phyloP scores from a whole-genome alignment of 2,329 filamentous ascomycete species.

The Sordariomycetes sp. region DNA sequence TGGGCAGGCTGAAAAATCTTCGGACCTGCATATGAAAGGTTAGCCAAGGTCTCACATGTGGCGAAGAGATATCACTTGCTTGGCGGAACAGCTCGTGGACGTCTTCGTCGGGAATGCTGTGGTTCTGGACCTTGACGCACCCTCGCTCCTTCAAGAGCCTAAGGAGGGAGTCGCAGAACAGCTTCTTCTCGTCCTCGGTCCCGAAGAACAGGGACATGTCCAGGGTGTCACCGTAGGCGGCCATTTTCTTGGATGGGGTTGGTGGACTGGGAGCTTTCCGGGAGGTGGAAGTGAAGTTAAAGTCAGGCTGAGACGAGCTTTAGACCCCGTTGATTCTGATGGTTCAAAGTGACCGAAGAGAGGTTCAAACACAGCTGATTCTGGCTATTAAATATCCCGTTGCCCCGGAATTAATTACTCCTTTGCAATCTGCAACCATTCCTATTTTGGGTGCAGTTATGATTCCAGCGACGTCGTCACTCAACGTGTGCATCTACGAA shows the following conservation, averaged over 20 bases:
- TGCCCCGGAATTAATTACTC: background rate
- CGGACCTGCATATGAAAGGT: background rate
- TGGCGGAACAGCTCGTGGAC: background rate
- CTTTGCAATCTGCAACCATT: background rate
- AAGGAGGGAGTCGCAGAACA: background rate
- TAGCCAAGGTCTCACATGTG: background rate
- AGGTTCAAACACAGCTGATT: background rate
- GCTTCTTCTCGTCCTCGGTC: background rate
- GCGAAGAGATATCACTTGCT: background rate
- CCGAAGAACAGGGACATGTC: background rate
- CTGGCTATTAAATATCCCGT: background rate
- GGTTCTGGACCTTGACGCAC: background rate
- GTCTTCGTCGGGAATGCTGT: background rate
- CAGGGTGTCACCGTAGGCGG: background rate
- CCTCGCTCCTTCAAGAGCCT: background rate
- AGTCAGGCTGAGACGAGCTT: background rate
- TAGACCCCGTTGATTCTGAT: background rate
- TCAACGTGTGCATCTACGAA: background rate
- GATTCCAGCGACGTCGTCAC: background rate
- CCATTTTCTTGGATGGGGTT: background rate
- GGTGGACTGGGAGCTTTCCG: background rate
- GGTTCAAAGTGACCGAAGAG: background rate
- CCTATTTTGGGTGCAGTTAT: background rate
- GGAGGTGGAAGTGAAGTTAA: background rate
- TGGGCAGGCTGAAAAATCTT: background rate